phyloP scores from a whole-genome alignment of 164 flowering plant species.

The Tinospora cordifolia region DNA sequence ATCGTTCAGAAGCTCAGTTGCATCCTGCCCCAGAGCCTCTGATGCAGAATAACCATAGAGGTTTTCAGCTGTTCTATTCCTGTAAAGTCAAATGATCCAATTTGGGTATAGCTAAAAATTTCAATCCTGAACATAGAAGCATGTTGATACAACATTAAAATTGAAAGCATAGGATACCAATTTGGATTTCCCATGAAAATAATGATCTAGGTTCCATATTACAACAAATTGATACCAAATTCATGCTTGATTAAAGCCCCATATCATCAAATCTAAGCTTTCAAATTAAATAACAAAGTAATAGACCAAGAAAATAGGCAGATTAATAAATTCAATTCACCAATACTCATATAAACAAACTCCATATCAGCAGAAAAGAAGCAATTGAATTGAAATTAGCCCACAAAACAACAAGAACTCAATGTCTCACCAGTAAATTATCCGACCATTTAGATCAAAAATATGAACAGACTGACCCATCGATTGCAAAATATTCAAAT shows the following conservation, averaged over 20 bases:
- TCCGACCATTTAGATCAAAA: constrained; percentile 44
- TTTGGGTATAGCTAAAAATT: background rate
- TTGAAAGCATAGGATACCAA: no score
- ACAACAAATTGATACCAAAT: no score
- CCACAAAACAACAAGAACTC: background rate
- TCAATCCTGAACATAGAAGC: no score
- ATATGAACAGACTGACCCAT: constrained; percentile 91
- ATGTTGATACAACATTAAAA: no score
- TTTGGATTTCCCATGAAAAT: no score
- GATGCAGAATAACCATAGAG: constrained; percentile 77
- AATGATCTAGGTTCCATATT: no score
- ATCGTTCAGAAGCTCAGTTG: constrained; percentile 52
- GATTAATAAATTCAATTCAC: constrained; percentile 4
- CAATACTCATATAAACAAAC: background rate
- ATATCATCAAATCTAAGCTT: background rate
- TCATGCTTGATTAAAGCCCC: background rate
- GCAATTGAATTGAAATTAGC: background rate
- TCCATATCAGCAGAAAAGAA: background rate
- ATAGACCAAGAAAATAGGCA: background rate
- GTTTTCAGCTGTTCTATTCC: constrained; percentile 76
- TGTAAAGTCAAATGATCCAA: constrained; percentile 25
- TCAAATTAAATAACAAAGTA: background rate
- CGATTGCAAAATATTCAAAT: constrained; percentile 77
- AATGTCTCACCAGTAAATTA: constrained; percentile 68
- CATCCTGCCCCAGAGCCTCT: constrained; percentile 74